Evolutionary conservation across 1,284 basidiomycete genomes (phyloP), one percentile per base, ranked within the genome.

Genomic region (Bjerkandera adusta): DNA sequence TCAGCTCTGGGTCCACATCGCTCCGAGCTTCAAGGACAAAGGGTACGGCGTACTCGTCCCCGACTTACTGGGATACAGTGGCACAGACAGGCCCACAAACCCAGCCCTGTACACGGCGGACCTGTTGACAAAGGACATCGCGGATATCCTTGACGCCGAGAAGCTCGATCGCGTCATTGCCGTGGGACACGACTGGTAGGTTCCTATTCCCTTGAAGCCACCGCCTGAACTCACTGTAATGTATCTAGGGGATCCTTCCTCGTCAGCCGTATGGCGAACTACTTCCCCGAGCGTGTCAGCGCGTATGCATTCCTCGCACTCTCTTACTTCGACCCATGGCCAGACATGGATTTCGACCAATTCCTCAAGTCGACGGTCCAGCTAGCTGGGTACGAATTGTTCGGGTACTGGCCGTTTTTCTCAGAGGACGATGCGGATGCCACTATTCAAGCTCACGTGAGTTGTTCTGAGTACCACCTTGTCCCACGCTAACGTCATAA

Each of bases 1-100:
- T 0, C 59, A 60, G 38, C 68, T 74, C 48, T 81, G 78, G 78
- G 60, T 63, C 26, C 55, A 67, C 47, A 70, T 76, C 45, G 68
- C 75, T 36, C 50, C 61, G 1, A 70, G 66, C 53, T 76, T 79
- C 64, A 44, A 64, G 30, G 52, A 58, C 8, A 56, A 62, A 18
- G 78, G 78, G 2, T 79, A 73, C 53, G 68, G 75, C n/a, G 56
- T 80, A 41, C 58, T 81, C 48, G 73, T 70, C 3, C 78, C 76
- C 11, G 77, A 80, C 58, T 67, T 74, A 65, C 68, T 79, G 11
- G 78, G 77, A 4, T 79, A 79, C 47, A 77, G 74, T 8, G 70
- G 68, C 4, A 77, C 76, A 12, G 71, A 71, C 53, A 78, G 75
- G 53, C 79, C 78, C 1, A 56, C 56, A 0, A 68, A 73, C 33